Evolutionary conservation across 352 stramenopile species (phyloP), one percentile per base, ranked within the genome.

Genomic region (Pythium vanterpoolii): DNA sequence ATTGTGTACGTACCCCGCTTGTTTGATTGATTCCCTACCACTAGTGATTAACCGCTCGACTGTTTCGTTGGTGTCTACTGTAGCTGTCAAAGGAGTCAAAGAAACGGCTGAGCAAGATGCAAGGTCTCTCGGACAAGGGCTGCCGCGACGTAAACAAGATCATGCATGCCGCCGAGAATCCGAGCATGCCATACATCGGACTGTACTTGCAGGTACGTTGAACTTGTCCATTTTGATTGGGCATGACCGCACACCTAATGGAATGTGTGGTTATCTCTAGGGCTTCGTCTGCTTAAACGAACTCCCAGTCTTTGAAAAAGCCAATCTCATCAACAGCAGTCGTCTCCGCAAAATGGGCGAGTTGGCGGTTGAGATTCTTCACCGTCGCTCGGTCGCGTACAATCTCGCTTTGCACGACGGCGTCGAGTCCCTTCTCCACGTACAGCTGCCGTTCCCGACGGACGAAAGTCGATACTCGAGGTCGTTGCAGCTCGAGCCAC

Each of bases 121-220:
- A 91, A 60, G 40, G 84, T 21, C 73, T 93, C 14, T 92, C 79
- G 0, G 82, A 93, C 59, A 90, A 91, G 43, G 83, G 83, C 0
- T 92, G 83, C 46, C 86, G 86, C 27, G 86, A 94, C 45, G 89
- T 95, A 67, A 95, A 94, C 58, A 78, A 77, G 18, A 54, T 89
- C n/a, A 95, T 95, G 84, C 77, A 82, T 48, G 83, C 77, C 40
- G 72, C 78, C 7, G 50, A 68, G 7, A 91, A 82, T 18, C 86
- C 84, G 40, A 87, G 77, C 48, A 94, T 95, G 84, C 86, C 86
- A 36, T 95, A 94, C 62, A 86, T 94, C 23, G 86, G 86, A 19
- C 64, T 95, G 2, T 95, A 93, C 46, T 68, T 95, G 27, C 86
- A 95, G 80, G 85, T 91, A 14, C 14, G 33, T 45, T 40, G 5